Evolutionary conservation across 2,329 filamentous ascomycete genomes (phyloP), one percentile per base, ranked within the genome.

Genomic region (Penicillium sp.): DNA sequence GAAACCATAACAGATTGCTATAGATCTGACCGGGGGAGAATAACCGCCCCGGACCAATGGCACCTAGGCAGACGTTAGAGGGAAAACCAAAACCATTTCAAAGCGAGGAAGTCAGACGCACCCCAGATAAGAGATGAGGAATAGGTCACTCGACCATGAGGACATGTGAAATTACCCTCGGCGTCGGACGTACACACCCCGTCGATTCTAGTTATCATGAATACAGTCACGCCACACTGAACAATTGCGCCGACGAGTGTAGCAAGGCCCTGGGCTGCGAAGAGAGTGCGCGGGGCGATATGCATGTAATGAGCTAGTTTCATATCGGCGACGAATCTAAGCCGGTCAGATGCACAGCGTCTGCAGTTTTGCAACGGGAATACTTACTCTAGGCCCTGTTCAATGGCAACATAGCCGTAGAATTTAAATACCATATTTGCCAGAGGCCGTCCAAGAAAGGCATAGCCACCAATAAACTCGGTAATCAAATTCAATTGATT

Each of bases 71-170:
- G 37, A 7, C 23, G 19, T 29, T 4, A 31, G 17, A 38, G 34
- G 4, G 19, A 29, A 4, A 20, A 14, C 13, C 13, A 15, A 34
- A 8, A 13, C 11, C 7, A 29, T 7, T 13, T 15, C 21, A 11
- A 11, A 13, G 14, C 11, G 21, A 19, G 16, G 7, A 13, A 14
- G 19, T 14, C 13, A 26, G 21, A 20, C 18, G 7, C 4, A 15
- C 84, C 84, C 83, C 83, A 86, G 49, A 86, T 79, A 36, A 86
- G 71, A 9, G 81, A 86, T 0, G 81, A 80, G 0, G 81, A 86
- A 64, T 83, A 87, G 55, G 80, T 81, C 0, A 79, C 77, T 17
- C 70, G 70, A 11, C 75, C 74, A 30, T 72, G 69, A 7, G 79
- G 78, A 58, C 78, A 81, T 10, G 69, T 78, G 45, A 81, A 75